phyloP scores from a whole-genome alignment of 2,329 filamentous ascomycete genomes.

The Neospermospora avenae region DNA sequence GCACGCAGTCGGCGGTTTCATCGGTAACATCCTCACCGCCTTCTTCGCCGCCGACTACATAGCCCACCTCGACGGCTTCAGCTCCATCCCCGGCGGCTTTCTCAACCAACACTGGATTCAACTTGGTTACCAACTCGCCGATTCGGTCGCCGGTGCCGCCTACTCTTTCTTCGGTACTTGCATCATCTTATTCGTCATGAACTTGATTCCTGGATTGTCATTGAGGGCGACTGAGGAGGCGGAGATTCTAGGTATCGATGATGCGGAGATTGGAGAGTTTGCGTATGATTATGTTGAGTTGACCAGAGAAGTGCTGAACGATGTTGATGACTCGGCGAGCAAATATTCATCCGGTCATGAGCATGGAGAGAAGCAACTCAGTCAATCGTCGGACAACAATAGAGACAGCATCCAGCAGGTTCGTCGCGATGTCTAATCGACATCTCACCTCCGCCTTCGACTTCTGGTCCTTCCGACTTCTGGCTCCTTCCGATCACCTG shows the following conservation, averaged over 20 bases:
- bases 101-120: conserved; percentile 81
- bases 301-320: conserved; percentile 57
- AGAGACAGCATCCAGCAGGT: neutral
- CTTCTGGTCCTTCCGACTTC: neutral
- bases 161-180: conserved; percentile 80
- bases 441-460: no score
- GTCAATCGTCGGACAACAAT: neutral
- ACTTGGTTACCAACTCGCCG: conserved; percentile 78
- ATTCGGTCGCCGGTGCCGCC: conserved; percentile 69
- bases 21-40: conserved; percentile 75
- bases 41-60: conserved; percentile 86
- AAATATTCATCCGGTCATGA: conserved; percentile 7
- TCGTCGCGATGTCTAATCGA: neutral
- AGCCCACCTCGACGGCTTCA: conserved; percentile 71
- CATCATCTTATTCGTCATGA: conserved; percentile 76
- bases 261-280: conserved; percentile 88
- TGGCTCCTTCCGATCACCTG: no score
- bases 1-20: conserved; percentile 72
- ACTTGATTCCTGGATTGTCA: conserved; percentile 71
- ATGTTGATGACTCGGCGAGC: conserved; percentile 18
- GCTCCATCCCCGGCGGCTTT: conserved; percentile 72
- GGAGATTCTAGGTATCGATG: conserved; percentile 82
- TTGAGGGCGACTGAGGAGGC: conserved; percentile 74
- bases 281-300: conserved; percentile 92
- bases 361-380: neutral